These are phyloP conservation scores for Diaporthe vexans DNA, from an alignment of 2,329 filamentous ascomycete species.

Conservation along the genomic window DNA sequence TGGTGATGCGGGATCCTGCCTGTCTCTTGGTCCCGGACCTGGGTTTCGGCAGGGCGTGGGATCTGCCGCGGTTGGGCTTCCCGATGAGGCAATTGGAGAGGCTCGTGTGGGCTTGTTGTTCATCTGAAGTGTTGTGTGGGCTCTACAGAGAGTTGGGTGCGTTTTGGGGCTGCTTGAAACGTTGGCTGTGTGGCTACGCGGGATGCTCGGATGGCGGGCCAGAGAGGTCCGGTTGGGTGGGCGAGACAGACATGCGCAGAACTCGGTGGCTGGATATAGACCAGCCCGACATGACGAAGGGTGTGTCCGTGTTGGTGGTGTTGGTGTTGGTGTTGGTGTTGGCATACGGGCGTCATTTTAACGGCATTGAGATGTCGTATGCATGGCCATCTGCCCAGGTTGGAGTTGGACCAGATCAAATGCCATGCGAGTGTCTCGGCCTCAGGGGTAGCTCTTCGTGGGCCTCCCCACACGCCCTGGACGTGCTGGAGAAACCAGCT, in stretches of 20 bases:
- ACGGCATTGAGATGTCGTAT: not conserved
- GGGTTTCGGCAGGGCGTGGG: not conserved
- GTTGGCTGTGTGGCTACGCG: conserved; percentile 21
- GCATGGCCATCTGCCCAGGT: not conserved
- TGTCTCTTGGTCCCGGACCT: too few relatives aligned
- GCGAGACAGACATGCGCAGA: not conserved
- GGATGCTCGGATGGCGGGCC: conserved; percentile 30
- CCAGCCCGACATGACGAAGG: not conserved
- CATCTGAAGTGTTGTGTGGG: conserved; percentile 14
- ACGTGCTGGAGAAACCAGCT: conserved; percentile 12
- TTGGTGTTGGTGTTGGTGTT: too few relatives aligned
- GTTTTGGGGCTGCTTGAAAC: conserved; percentile 31
- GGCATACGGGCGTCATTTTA: too few relatives aligned
- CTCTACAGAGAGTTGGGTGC: not conserved
- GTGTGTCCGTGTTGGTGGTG: too few relatives aligned
- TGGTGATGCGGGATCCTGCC: conserved; percentile 22
- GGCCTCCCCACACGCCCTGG: not conserved
- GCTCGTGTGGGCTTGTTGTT: not conserved
- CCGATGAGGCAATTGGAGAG: not conserved
- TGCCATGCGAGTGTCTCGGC: not conserved
- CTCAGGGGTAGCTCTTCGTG: conserved; percentile 10
- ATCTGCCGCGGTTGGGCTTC: conserved; percentile 15
- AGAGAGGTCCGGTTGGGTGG: conserved; percentile 1
- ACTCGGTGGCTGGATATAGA: not conserved
- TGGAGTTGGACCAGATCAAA: too few relatives aligned